Conservation (phyloP, 805 yeast species). For the Metschnikowia similis region DNA sequence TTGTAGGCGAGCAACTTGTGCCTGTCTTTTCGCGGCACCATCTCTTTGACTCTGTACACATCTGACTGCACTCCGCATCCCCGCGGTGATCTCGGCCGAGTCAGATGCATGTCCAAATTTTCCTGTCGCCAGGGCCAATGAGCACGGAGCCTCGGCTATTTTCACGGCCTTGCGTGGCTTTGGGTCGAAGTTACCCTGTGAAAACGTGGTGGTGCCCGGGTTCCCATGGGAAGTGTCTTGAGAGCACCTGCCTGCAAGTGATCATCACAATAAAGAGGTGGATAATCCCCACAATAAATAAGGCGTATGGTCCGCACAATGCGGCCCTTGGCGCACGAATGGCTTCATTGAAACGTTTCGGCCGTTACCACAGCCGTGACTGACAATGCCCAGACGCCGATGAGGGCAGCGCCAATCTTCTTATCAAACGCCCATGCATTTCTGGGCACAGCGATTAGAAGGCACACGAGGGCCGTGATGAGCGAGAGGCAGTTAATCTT, state of each 20-base stretch:
- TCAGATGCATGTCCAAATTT: no score
- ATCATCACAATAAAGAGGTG: no score
- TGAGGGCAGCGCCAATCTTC: slow-evolving; percentile 28
- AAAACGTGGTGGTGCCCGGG: no score
- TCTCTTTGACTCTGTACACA: slow-evolving; percentile 2
- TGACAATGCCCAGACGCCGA: slow-evolving; percentile 26
- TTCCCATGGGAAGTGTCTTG: no score
- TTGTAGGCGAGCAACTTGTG: not conserved
- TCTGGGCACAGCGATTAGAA: slow-evolving; percentile 10
- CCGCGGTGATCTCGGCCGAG: not conserved
- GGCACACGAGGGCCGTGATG: slow-evolving; percentile 9
- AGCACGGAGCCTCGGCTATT: no score
- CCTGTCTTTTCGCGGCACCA: slow-evolving; percentile 1
- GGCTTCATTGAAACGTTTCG: not conserved
- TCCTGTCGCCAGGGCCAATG: no score
- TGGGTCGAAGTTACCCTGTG: no score
- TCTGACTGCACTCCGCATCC: not conserved
- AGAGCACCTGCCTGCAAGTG: no score
- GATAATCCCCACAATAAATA: no score
- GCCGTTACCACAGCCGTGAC: not conserved
- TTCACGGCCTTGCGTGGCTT: no score
- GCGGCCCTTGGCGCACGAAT: no score
- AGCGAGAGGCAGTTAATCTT: slow-evolving; percentile 12
- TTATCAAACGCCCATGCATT: slow-evolving; percentile 31
- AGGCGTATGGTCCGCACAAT: no score